Base-by-base conservation (phyloP, 805 yeast genomes). In the Pichia membranifaciens region DNA sequence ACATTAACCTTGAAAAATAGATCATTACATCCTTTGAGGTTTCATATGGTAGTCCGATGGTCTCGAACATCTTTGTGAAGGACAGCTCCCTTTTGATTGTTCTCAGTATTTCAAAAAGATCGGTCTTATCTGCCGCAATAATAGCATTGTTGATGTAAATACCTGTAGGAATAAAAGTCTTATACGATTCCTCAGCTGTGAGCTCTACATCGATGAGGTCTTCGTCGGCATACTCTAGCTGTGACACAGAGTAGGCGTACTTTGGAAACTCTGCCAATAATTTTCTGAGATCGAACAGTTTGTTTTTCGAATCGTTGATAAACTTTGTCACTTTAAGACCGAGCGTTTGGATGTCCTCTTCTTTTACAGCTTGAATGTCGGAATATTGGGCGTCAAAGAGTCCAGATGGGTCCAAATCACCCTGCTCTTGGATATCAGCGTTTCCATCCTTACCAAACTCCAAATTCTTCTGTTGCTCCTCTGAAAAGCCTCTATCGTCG, bases 131-230 rank as follows among this genome's bases (percentile, higher is more conserved):
- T 1, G 69, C 69, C n/a, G 76, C 65, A 1, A 82, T 61, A 1
- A 81, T 70, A 0, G 83, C 76, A 1, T 96, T 95, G 62, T 89
- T 87, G 17, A 88, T 56, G 51, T 78, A 84, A 2, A 90, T 49
- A 1, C 84, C 85, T 29, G 68, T 58, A 1, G 58, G 58, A 22
- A 61, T 38, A 3, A 54, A 50, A 2, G 48, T 28, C 23, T 41
- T 42, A 10, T 22, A 29, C 16, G 54, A 50, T 13, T 41, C 29
- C 12, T 47, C 18, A 3, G 50, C 22, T 1, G 47, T 16, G 7
- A 40, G 7, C 13, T 41, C 36, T 18, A 48, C 31, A 16, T 45
- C 25, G 2, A 38, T 28, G 4, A 51, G 17, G 44, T 47, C 51
- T 1, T 48, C 47, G 1, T 44, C 41, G 4, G 55, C 48, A 22